These are phyloP conservation scores for Phytophthora fragariae DNA, from an alignment of 352 stramenopile species.

Conservation along the genomic window DNA sequence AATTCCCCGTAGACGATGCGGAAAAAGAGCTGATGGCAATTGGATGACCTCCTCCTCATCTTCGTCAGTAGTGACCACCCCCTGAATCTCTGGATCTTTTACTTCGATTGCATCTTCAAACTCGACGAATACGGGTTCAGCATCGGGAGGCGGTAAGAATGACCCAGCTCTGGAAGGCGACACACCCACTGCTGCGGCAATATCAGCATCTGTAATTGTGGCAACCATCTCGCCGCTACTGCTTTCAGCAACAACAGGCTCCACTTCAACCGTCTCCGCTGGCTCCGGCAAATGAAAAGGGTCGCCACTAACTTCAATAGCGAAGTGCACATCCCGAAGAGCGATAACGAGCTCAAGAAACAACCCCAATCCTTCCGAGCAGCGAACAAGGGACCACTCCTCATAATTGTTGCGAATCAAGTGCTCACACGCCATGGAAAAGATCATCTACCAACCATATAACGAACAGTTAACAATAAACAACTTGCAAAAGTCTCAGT, in stretches of 20 bases:
- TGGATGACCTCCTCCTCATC: constrained; percentile 51
- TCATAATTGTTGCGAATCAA: constrained; percentile 82
- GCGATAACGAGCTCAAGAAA: constrained; percentile 84
- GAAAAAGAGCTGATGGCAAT: constrained; percentile 64
- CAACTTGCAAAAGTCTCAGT: constrained; percentile 7
- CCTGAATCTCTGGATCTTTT: constrained; percentile 28
- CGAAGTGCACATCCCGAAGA: constrained; percentile 73
- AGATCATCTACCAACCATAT: constrained; percentile 66
- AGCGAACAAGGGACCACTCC: constrained; percentile 84
- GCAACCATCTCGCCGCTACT: constrained; percentile 37
- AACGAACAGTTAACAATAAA: constrained; percentile 12
- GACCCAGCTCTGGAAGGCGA: constrained; percentile 41
- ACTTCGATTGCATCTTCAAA: constrained; percentile 15
- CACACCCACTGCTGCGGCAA: constrained; percentile 39
- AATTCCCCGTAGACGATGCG: constrained; percentile 76
- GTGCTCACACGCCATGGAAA: constrained; percentile 76
- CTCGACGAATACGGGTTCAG: constrained; percentile 21
- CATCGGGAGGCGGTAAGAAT: constrained; percentile 28
- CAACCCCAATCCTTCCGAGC: constrained; percentile 69
- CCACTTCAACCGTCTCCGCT: constrained; percentile 19
- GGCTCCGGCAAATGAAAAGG: constrained; percentile 46
- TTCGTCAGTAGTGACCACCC: constrained; percentile 16
- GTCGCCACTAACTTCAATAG: constrained; percentile 70
- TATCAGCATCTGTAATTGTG: constrained; percentile 44
- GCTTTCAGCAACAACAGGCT: constrained; percentile 21